A percentile compares a stretch with the other conserved stretches of the same genome.
Evolutionary conservation across 179 eudicot genomes (phyloP).

Genomic region (Corrigiola litoralis): DNA sequence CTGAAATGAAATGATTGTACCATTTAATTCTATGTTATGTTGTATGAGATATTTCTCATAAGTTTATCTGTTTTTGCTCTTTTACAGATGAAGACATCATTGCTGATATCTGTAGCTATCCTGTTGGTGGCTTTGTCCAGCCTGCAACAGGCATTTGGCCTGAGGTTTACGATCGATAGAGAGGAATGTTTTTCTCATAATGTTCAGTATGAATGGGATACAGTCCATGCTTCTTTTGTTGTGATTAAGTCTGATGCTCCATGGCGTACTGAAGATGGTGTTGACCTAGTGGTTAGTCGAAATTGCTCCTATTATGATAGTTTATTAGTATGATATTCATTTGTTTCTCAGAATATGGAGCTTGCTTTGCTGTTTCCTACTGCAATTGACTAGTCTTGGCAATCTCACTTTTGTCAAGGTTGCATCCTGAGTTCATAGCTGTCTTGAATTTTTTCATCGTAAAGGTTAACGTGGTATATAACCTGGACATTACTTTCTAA

Average conservation of each 20-base stretch:
- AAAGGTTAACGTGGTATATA: too few species aligned
- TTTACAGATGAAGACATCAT: constrained; percentile 25
- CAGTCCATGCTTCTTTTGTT: constrained; percentile 70
- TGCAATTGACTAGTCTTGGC: not conserved
- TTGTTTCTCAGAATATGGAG: not conserved
- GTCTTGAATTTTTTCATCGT: not conserved
- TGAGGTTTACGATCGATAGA: constrained; percentile 75
- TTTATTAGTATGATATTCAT: not conserved
- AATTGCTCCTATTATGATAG: not conserved
- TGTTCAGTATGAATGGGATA: constrained; percentile 59
- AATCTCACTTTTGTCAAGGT: not conserved
- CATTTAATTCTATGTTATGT: not conserved
- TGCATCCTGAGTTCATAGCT: not conserved
- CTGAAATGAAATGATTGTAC: not conserved
- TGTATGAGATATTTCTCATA: not conserved
- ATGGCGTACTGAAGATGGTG: constrained; percentile 74
- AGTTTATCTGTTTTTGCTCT: not conserved
- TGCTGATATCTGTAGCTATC: constrained; percentile 3
- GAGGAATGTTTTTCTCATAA: constrained; percentile 88
- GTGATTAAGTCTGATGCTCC: constrained; percentile 73
- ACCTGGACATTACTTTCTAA: too few species aligned
- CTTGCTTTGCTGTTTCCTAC: not conserved
- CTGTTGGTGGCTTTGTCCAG: constrained; percentile 35
- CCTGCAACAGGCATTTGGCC: constrained; percentile 44
- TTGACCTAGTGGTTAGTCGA: constrained; percentile 71